Conservation (phyloP, 805 yeast genomes). For the Wickerhamomyces hampshirensis region DNA sequence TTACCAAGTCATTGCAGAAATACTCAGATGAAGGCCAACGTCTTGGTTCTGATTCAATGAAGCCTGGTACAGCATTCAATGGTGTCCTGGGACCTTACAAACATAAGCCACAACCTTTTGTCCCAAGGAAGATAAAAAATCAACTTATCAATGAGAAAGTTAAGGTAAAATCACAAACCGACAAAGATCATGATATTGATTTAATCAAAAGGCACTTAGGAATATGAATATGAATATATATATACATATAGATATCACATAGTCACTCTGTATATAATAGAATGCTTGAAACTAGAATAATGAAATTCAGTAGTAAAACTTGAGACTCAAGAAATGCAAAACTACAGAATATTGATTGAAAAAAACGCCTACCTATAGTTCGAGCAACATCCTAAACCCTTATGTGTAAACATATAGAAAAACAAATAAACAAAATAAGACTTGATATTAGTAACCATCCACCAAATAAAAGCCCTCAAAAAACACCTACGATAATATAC, state of each 20-base stretch:
- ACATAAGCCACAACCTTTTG: constrained; percentile 60
- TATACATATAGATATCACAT: background rate
- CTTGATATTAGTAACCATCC: too few relatives aligned
- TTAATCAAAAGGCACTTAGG: constrained; percentile 20
- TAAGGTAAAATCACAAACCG: constrained; percentile 16
- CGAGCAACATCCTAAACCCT: too few relatives aligned
- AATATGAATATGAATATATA: constrained; percentile 5
- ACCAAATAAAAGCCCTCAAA: too few relatives aligned
- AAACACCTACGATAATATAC: too few relatives aligned
- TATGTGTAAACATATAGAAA: too few relatives aligned
- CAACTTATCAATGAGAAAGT: constrained; percentile 41
- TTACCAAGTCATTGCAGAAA: constrained; percentile 44
- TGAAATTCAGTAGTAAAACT: background rate
- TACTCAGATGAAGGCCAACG: constrained; percentile 48
- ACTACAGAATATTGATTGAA: too few relatives aligned
- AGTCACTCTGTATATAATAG: too few relatives aligned
- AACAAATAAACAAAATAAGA: too few relatives aligned
- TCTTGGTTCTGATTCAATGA: constrained; percentile 61
- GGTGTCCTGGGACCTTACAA: constrained; percentile 58
- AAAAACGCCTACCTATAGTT: too few relatives aligned
- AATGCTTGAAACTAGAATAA: too few relatives aligned
- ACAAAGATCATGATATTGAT: constrained; percentile 17
- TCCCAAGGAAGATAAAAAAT: constrained; percentile 45
- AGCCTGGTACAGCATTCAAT: constrained; percentile 68
- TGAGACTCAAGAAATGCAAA: background rate